Conservation (phyloP, 2,329 filamentous ascomycete species). For the Sarocladium kiliense region DNA sequence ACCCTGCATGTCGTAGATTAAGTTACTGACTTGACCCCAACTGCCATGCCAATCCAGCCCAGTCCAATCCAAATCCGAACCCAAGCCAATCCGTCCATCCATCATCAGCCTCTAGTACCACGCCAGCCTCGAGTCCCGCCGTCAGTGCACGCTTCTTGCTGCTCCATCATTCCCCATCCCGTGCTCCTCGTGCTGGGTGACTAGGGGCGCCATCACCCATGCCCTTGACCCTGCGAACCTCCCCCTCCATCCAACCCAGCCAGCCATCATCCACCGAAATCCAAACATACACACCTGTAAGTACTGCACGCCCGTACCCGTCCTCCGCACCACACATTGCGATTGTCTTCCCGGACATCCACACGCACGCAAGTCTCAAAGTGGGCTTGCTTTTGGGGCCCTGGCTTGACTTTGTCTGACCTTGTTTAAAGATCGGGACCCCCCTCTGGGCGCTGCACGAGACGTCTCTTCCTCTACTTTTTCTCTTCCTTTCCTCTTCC, state of each 20-base stretch:
- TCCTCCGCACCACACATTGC: background rate
- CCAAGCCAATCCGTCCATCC: background rate
- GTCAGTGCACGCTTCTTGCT: background rate
- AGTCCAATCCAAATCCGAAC: background rate
- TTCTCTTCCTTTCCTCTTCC: conserved; percentile 8
- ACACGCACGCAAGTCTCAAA: background rate
- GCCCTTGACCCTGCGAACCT: conserved; percentile 7
- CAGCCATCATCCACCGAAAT: conserved; percentile 4
- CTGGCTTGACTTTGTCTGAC: background rate
- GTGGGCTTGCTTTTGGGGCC: conserved; percentile 1
- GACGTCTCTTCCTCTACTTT: conserved; percentile 4
- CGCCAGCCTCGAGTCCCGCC: conserved; percentile 5
- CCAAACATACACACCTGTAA: conserved; percentile 1
- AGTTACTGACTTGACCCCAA: background rate
- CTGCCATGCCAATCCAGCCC: conserved; percentile 4
- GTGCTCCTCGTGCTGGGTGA: background rate
- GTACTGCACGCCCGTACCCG: background rate
- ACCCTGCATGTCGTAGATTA: background rate
- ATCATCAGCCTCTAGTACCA: background rate
- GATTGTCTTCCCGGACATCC: background rate
- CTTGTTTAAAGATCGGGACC: conserved; percentile 9
- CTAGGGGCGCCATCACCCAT: background rate
- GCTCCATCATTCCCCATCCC: conserved; percentile 4
- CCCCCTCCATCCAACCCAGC: background rate
- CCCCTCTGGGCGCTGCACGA: conserved; percentile 8